Evolutionary conservation across 331 rosid species (phyloP).

Genomic region (Pyracantha coccinea): DNA sequence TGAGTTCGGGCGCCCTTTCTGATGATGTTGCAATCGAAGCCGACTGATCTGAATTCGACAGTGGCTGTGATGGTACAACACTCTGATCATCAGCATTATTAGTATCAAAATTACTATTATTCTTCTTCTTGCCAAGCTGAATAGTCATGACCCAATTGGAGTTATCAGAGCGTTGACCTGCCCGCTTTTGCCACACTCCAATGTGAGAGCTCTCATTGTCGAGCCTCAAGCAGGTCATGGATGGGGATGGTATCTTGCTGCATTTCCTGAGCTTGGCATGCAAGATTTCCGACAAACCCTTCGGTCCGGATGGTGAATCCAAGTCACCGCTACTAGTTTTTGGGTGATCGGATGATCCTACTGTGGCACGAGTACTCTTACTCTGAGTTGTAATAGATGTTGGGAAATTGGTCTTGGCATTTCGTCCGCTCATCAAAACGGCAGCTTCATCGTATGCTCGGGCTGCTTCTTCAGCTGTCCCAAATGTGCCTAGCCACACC

Average conservation of each 20-base stretch:
- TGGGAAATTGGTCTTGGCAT: conserved; percentile 29
- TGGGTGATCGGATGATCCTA: neutral
- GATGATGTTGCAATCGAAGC: neutral
- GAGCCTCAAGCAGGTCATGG: conserved; percentile 79
- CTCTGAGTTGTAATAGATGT: neutral
- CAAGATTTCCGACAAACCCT: conserved; percentile 51
- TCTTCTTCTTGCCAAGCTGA: conserved; percentile 36
- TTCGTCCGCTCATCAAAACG: conserved; percentile 25
- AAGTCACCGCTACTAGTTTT: neutral
- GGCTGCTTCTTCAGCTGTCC: conserved; percentile 31
- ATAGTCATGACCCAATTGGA: conserved; percentile 78
- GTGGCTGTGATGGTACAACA: neutral
- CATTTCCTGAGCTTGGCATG: conserved; percentile 78
- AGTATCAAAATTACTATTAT: neutral
- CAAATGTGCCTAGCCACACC: conserved; percentile 33
- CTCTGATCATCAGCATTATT: neutral
- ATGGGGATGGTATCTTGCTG: conserved; percentile 55
- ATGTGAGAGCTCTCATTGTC: conserved; percentile 73
- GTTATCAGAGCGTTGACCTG: conserved; percentile 52
- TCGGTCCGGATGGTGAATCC: neutral
- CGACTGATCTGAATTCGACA: neutral
- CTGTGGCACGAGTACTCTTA: neutral
- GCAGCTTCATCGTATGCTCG: conserved; percentile 30
- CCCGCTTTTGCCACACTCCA: conserved; percentile 87
- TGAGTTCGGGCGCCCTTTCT: conserved; percentile 4